phyloP scores from a whole-genome alignment of 495 filamentous ascomycete species.

The Hypoxylon crocopeplum region DNA sequence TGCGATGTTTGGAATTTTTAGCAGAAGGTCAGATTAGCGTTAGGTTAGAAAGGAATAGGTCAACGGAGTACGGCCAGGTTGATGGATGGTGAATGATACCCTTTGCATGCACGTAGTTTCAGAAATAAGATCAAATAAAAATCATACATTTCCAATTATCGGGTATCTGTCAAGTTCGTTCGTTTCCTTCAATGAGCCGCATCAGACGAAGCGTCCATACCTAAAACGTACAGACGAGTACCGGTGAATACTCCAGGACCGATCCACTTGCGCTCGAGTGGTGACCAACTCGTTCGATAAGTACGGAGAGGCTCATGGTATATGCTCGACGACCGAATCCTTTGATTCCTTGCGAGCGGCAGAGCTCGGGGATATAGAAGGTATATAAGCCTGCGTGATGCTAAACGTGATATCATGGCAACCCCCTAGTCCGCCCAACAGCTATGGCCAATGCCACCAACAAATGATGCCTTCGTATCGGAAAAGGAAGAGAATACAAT shows the following conservation, averaged over 20 bases:
- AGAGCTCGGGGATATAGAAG: too few species aligned
- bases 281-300: neutral
- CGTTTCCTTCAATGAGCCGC: neutral
- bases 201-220: neutral
- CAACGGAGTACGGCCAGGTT: neutral
- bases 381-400: too few species aligned
- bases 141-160: neutral
- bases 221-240: neutral
- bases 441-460: neutral
- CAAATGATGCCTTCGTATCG: conserved; percentile 3
- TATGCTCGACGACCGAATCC: too few species aligned
- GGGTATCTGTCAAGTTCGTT: neutral
- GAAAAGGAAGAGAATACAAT: conserved; percentile 11
- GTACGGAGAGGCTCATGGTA: neutral
- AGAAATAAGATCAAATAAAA: neutral
- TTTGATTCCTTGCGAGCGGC: too few species aligned
- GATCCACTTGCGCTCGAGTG: neutral
- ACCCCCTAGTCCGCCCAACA: conserved; percentile 2
- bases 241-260: neutral
- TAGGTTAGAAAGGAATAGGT: too few species aligned
- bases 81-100: conserved; percentile 13
- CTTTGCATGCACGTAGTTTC: conserved; percentile 1
- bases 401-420: conserved; percentile 24
- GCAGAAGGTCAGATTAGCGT: too few species aligned
- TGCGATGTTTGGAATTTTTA: too few species aligned